Conservation (phyloP, 1,284 basidiomycete species). For the Athelia psychrophila region DNA sequence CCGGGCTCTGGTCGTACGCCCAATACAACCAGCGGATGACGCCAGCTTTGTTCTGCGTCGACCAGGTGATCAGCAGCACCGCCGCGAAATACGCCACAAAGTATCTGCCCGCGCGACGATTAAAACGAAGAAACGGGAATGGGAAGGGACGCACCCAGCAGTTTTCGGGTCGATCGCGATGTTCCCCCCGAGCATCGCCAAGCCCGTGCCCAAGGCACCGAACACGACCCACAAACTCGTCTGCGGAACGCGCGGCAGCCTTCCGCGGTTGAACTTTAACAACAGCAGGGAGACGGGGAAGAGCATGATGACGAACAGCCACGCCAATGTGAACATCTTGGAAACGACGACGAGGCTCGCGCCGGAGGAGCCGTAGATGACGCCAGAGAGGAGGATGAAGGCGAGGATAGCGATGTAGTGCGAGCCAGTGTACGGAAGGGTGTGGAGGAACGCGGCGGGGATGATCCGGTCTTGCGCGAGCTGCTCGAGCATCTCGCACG, state of each 20-base stretch:
- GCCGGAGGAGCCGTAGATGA: constrained; percentile 58
- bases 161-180: constrained; percentile 52
- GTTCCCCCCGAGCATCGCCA: constrained; percentile 56
- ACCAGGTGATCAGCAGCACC: constrained; percentile 43
- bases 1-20: constrained; percentile 58
- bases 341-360: constrained; percentile 53
- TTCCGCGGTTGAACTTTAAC: constrained; percentile 62
- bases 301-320: constrained; percentile 61
- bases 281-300: constrained; percentile 61
- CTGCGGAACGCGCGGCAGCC: constrained; percentile 42
- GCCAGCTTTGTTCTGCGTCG: constrained; percentile 49
- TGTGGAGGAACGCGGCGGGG: constrained; percentile 47
- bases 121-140: neutral
- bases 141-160: constrained; percentile 53
- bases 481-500: constrained; percentile 56
- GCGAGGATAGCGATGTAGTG: constrained; percentile 50
- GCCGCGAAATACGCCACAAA: constrained; percentile 58
- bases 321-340: constrained; percentile 59
- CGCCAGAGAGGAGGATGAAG: constrained; percentile 47
- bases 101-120: constrained; percentile 42
- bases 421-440: constrained; percentile 49
- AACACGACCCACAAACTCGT: constrained; percentile 39
- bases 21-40: constrained; percentile 55
- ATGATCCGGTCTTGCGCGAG: constrained; percentile 58
- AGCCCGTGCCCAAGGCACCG: constrained; percentile 40